Evolutionary conservation across 2,329 filamentous ascomycete genomes (phyloP).

Genomic region (Pyricularia grisea): DNA sequence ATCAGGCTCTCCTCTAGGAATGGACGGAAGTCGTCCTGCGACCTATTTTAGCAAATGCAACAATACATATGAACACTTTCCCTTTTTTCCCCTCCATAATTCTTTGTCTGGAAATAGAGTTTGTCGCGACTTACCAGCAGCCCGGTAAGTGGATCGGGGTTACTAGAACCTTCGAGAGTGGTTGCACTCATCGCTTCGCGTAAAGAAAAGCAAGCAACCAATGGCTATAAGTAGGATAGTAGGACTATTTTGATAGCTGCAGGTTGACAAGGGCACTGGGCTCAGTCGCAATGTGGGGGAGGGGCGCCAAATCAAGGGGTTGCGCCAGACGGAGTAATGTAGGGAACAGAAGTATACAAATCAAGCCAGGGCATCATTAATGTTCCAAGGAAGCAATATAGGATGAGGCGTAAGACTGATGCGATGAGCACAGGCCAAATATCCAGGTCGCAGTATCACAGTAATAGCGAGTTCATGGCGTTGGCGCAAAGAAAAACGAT

Average conservation of each 20-base stretch:
- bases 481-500: background rate
- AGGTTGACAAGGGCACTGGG: background rate
- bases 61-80: background rate
- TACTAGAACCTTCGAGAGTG: background rate
- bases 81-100: background rate
- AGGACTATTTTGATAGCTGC: background rate
- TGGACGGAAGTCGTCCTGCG: constrained; percentile 60
- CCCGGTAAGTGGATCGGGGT: background rate
- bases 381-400: background rate
- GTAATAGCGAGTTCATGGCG: background rate
- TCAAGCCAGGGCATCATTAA: background rate
- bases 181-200: background rate
- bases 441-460: background rate
- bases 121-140: background rate
- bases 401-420: background rate
- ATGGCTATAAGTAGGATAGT: background rate
- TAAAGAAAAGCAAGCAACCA: background rate
- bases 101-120: background rate
- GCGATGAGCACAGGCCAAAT: background rate
- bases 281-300: background rate
- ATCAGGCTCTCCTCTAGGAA: constrained; percentile 71
- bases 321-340: background rate
- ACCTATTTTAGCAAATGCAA: background rate
- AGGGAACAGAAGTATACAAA: background rate
- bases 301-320: background rate